phyloP scores from a whole-genome alignment of 495 filamentous ascomycete genomes.

The Penicillium soppii region DNA sequence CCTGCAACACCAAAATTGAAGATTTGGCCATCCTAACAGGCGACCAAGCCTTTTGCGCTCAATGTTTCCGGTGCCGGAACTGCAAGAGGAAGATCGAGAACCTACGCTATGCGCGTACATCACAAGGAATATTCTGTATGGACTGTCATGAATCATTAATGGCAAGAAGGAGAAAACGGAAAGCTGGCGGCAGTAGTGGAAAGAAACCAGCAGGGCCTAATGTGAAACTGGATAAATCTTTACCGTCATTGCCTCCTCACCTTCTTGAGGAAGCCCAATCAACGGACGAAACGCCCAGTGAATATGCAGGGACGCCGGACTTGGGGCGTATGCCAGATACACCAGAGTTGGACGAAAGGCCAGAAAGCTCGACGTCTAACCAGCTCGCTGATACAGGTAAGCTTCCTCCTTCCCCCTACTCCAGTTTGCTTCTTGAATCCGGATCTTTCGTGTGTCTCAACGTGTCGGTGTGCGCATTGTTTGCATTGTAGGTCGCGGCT shows the following conservation, averaged over 20 bases:
- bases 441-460: too few species aligned
- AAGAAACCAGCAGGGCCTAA: conserved; percentile 52
- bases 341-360: conserved; percentile 15
- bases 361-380: conserved; percentile 10
- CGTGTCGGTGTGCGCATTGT: too few species aligned
- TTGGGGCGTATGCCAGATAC: conserved; percentile 13
- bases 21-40: conserved; percentile 97
- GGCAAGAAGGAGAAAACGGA: conserved; percentile 90
- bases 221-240: conserved; percentile 86
- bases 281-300: conserved; percentile 62
- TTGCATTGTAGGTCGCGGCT: too few species aligned
- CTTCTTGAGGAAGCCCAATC: conserved; percentile 64
- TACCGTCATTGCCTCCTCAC: conserved; percentile 85
- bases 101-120: conserved; percentile 93
- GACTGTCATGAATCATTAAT: conserved; percentile 98
- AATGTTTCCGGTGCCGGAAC: conserved; percentile 95
- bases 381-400: conserved; percentile 21
- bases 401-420: background rate
- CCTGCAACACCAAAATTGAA: conserved; percentile 96
- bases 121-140: conserved; percentile 99
- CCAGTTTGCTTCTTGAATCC: too few species aligned
- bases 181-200: conserved; percentile 52
- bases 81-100: conserved; percentile 99
- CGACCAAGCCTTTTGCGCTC: conserved; percentile 98
- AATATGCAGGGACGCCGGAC: conserved; percentile 71